Evolutionary conservation across 345 rosid genomes (phyloP).

Genomic region (Eucalyptus curtisii): DNA sequence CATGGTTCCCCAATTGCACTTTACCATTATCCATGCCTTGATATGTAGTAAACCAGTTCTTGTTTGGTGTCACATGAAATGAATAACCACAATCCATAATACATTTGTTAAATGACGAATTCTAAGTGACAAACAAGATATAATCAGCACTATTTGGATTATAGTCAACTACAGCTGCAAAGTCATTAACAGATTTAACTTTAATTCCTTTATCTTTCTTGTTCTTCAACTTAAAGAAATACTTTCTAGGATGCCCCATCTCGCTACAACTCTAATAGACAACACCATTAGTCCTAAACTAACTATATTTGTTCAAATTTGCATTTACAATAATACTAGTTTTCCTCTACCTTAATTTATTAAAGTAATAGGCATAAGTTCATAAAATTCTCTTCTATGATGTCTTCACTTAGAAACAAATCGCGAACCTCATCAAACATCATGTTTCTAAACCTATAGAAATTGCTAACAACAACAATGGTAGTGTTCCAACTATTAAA

Average conservation of each 20-base stretch:
- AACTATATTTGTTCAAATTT: neutral
- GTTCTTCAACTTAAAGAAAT: neutral
- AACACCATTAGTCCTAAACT: neutral
- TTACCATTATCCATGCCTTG: neutral
- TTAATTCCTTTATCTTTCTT: neutral
- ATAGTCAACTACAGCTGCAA: neutral
- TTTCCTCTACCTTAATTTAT: neutral
- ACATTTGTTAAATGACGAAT: neutral
- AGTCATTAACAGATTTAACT: neutral
- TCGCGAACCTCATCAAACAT: neutral
- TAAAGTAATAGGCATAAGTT: neutral
- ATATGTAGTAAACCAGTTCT: neutral
- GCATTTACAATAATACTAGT: neutral
- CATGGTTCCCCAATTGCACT: neutral
- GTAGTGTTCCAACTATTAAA: neutral
- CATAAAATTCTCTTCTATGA: neutral
- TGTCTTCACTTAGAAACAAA: neutral
- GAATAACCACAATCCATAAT: neutral
- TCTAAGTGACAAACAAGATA: neutral
- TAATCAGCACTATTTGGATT: neutral
- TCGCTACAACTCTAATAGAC: neutral
- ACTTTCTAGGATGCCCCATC: neutral
- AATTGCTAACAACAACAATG: neutral
- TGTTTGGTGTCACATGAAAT: neutral
- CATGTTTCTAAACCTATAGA: neutral